A percentile compares a stretch with the other conserved stretches of the same genome.
Conservation (phyloP, 2,329 filamentous ascomycete genomes). For the Xylariaceae sp. region DNA sequence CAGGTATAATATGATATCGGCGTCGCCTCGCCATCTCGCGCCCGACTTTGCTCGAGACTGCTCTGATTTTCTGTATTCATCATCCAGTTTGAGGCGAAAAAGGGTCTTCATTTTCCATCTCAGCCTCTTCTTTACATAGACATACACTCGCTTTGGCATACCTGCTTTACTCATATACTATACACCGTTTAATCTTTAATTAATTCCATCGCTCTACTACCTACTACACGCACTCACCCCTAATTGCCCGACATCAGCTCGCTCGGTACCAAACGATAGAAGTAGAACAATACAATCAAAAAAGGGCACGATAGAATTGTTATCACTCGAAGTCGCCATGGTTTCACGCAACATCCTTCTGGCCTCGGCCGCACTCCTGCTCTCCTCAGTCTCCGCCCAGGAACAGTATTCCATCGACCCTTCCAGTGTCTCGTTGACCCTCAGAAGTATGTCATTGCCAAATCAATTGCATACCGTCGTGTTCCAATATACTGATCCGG, state of each 20-base stretch:
- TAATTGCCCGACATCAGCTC: background rate
- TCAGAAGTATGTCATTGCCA: conserved; percentile 45
- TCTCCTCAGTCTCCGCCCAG: conserved; percentile 49
- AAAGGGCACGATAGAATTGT: background rate
- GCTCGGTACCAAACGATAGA: conserved; percentile 1
- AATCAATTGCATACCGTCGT: conserved; percentile 8
- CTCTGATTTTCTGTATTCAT: no score
- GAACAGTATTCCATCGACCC: conserved; percentile 61
- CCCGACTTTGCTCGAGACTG: no score
- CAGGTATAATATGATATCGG: no score
- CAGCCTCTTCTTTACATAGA: no score
- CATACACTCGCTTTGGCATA: no score
- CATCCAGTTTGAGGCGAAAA: no score
- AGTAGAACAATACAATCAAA: background rate
- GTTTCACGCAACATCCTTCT: conserved; percentile 53
- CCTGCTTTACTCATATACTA: no score
- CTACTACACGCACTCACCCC: no score
- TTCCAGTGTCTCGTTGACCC: conserved; percentile 49
- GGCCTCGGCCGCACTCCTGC: conserved; percentile 53
- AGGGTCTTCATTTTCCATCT: no score
- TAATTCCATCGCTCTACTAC: no score
- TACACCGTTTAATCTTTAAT: no score
- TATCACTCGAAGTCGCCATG: conserved; percentile 39
- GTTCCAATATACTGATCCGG: conserved; percentile 1
- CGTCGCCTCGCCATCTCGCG: no score